Evolutionary conservation across 345 rosid species (phyloP), one percentile per base, ranked within the genome.

Genomic region (Euclidium syriacum): DNA sequence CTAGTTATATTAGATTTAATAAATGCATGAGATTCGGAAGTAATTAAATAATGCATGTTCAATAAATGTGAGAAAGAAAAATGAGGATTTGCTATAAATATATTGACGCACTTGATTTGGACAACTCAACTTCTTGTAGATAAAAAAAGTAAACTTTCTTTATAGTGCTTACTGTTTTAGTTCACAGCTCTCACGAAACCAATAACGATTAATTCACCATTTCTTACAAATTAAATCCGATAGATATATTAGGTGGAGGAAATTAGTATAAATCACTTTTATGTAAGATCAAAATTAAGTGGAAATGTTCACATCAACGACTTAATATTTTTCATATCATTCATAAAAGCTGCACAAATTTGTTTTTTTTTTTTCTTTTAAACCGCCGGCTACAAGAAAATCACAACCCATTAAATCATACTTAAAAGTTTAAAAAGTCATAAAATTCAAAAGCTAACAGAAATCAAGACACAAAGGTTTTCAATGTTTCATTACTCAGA

Each of bases 21-120:
- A n/a, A 51, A 59, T 52, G 54, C 17, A 24, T 41, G 40, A 16
- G 30, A 15, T 38, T 49, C 1, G 12, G 19, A 39, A 10, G 10
- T 16, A 43, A 60, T 17, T 26, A 44, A 52, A 34, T 47, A 46
- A 18, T 54, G 64, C 10, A 53, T 46, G 64, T 63, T 5, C 52
- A 70, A 62, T 70, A 70, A 70, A 70, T 55, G 64, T 55, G 74
- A 70, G 5, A 27, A 44, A 26, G 50, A 26, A 57, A 19, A 36
- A 36, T 33, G 12, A 57, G 32, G 32, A 5, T 38, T 67, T 48
- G 64, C 26, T 35, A 52, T 52, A 14, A 35, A 52, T 70, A 19
- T 7, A 3, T 7, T 35, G 54, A 52, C 55, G 34, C 15, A 11
- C 19, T 36, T 70, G 69, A 62, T 52, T 29, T 54, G 52, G 64